Base-by-base conservation (phyloP, 768 basidiomycete species). In the Agaricus sinodeliciosus region DNA sequence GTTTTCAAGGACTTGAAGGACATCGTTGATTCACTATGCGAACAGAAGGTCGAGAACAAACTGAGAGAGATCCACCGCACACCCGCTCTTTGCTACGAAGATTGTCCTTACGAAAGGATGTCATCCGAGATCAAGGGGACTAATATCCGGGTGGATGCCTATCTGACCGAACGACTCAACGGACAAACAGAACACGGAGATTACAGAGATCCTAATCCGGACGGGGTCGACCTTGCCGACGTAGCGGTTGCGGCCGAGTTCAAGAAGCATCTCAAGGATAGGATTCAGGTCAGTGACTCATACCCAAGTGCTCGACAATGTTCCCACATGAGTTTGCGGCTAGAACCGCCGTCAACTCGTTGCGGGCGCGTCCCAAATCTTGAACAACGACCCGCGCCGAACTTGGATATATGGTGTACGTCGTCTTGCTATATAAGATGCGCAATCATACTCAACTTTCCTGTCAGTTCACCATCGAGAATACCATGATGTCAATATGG, bases 361-460 rank as follows among this genome's bases (percentile, higher is more conserved):
- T 18, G 16, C 31, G 5, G 51, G 19, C 0, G 51, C 25, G 12
- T 27, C 2, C 26, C 51, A 53, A 15, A 46, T 45, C 15, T 25
- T 53, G 43, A 34, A 53, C 34, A 34, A 53, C 6, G 51, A 53
- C 35, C 43, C 43, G 0, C 43, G 51, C 5, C 51, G 51, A 9
- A 46, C 22, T 0, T 53, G 31, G n/a, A 35, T 37, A 4, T 53
- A 53, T 39, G 51, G 34, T 0, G 51, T 53, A 45, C 2, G 43
- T 37, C 6, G 1, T 11, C 0, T 16, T 7, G 7, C 36, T 2
- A 0, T 25, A 13, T 18, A 8, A 15, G 0, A 0, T 39, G 25
- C 5, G 3, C 1, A 25, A 5, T 53, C 5, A 3, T 4, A 1
- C 8, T 22, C 19, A 34, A 2, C 16, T 36, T 4, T 28, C 12